These are phyloP conservation scores for Wallacemonas collosoma DNA, from an alignment of 208 protist genomes.

Conservation along the genomic window DNA sequence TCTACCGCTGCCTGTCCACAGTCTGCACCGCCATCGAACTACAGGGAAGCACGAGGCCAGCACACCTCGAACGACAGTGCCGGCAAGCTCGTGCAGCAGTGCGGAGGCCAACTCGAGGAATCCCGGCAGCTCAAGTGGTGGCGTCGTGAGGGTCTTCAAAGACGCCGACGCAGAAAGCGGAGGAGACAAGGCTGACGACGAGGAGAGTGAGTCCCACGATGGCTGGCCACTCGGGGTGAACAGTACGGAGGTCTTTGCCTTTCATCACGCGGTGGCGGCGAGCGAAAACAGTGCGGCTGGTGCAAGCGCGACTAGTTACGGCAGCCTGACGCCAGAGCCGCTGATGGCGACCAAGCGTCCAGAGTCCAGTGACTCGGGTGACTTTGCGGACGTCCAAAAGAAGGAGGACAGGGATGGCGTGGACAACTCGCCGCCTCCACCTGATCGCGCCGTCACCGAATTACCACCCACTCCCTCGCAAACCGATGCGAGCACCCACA, in stretches of 20 bases:
- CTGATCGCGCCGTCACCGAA: not conserved
- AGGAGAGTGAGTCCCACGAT: not conserved
- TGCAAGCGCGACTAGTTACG: not conserved
- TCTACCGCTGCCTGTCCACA: not conserved
- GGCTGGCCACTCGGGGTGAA: not conserved
- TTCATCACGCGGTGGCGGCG: not conserved
- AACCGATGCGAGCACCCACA: not conserved
- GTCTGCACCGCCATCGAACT: not conserved
- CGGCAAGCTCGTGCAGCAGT: no score
- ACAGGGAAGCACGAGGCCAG: not conserved
- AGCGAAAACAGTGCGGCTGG: not conserved
- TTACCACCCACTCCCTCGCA: not conserved
- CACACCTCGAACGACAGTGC: no score
- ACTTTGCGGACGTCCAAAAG: not conserved
- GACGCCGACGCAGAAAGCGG: not conserved
- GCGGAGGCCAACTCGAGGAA: no score
- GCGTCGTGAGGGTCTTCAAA: not conserved
- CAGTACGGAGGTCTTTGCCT: conserved; percentile 11
- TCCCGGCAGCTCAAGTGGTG: no score
- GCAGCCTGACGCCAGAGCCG: conserved; percentile 1
- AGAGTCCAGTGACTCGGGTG: not conserved
- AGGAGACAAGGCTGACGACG: not conserved
- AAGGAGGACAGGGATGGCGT: not conserved
- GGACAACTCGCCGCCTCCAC: not conserved
- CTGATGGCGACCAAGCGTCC: conserved; percentile 10